These are phyloP conservation scores for Raphanus raphanistrum DNA, from an alignment of 345 rosid genomes.

Conservation along the genomic window DNA sequence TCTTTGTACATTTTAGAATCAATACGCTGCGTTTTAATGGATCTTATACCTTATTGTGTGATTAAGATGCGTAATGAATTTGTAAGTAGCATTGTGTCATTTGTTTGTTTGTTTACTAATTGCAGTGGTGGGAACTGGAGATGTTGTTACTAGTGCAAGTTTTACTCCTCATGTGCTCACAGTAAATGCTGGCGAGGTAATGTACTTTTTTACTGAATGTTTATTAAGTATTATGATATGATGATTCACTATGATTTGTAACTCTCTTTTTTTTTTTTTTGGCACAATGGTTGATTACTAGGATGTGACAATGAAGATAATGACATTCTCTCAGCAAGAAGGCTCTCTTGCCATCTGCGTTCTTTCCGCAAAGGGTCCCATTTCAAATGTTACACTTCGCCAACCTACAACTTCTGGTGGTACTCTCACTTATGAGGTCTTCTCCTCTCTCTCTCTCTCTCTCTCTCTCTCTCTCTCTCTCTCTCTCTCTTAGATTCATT, in stretches of 20 bases:
- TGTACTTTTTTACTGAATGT: constrained; percentile 19
- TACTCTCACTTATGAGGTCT: constrained; percentile 90
- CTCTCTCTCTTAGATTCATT: background rate
- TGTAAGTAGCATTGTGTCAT: no score
- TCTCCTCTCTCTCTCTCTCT: background rate
- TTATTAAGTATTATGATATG: background rate
- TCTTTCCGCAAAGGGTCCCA: constrained; percentile 82
- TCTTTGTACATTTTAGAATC: background rate
- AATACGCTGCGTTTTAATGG: constrained; percentile 9
- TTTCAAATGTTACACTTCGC: constrained; percentile 87
- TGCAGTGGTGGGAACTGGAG: constrained; percentile 55
- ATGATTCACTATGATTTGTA: background rate
- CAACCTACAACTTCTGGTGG: constrained; percentile 85
- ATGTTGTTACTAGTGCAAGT: constrained; percentile 57
- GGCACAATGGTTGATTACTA: constrained; percentile 30
- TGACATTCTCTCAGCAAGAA: constrained; percentile 79
- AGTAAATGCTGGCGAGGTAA: constrained; percentile 90
- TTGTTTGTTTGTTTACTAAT: background rate
- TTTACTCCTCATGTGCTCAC: constrained; percentile 84
- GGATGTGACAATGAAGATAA: constrained; percentile 94
- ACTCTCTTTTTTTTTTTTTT: constrained; percentile 3
- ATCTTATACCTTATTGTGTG: constrained; percentile 13
- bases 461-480: background rate
- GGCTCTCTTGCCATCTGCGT: constrained; percentile 79
- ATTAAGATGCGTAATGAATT: background rate